phyloP scores from a whole-genome alignment of 176 grass and related monocot species.

The Elymus sibiricus region DNA sequence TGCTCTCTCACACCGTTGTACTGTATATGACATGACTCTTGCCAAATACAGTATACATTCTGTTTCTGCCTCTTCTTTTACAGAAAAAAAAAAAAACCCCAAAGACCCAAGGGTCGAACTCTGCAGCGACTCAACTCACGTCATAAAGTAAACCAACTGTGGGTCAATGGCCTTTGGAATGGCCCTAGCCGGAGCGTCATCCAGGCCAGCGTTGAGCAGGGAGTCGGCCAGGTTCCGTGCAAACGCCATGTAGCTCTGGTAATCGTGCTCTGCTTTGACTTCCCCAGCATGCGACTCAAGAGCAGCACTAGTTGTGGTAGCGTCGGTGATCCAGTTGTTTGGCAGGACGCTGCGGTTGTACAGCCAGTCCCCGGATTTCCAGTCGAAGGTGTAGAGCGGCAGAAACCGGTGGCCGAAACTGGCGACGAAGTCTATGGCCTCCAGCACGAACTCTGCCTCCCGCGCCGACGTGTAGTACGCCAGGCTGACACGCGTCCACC shows the following conservation, averaged over 20 bases:
- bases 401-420: slow-evolving; percentile 68
- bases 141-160: slow-evolving; percentile 20
- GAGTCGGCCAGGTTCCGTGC: slow-evolving; percentile 19
- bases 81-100: neutral
- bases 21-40: too few relatives aligned
- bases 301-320: neutral
- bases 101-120: neutral
- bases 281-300: neutral
- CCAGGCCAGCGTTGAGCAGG: neutral
- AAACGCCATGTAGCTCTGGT: slow-evolving; percentile 32
- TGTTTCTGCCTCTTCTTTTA: too few relatives aligned
- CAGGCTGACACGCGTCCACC: slow-evolving; percentile 79
- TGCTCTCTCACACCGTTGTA: too few relatives aligned
- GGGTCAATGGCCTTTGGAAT: slow-evolving; percentile 31
- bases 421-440: slow-evolving; percentile 63
- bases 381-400: slow-evolving; percentile 61
- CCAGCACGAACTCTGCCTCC: slow-evolving; percentile 71
- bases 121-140: neutral
- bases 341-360: slow-evolving; percentile 12
- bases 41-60: too few relatives aligned
- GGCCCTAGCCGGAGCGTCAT: neutral
- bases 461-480: slow-evolving; percentile 56
- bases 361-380: slow-evolving; percentile 60
- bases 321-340: neutral
- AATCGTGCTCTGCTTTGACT: slow-evolving; percentile 16